These are phyloP conservation scores for Solanum aculeatissimum DNA, from an alignment of 305 asterid genomes.

Conservation along the genomic window DNA sequence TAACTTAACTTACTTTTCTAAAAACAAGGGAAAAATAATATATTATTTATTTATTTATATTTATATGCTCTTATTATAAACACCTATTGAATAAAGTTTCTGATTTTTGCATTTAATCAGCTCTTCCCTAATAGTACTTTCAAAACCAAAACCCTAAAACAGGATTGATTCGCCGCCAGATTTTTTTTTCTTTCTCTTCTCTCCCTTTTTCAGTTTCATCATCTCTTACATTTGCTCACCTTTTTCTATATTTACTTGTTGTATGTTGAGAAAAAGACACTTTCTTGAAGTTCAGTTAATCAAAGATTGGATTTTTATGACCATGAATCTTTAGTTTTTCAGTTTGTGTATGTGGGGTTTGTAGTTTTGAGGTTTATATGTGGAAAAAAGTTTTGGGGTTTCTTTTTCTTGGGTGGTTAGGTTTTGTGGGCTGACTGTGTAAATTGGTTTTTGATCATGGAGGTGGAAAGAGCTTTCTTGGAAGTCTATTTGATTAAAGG, in stretches of 20 bases:
- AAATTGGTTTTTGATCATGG: conserved; percentile 13
- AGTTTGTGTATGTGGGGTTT: not conserved
- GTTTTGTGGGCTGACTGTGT: not conserved
- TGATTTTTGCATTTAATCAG: conserved; percentile 7
- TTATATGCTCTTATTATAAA: not conserved
- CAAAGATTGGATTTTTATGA: conserved; percentile 1
- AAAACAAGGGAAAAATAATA: not conserved
- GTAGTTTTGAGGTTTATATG: conserved; percentile 5
- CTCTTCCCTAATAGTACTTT: conserved; percentile 1
- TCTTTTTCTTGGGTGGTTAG: not conserved
- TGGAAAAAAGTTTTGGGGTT: not conserved
- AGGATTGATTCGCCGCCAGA: conserved; percentile 37
- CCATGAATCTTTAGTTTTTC: not conserved
- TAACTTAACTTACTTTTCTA: not conserved
- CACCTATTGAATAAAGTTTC: not conserved
- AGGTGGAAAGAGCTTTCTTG: not conserved
- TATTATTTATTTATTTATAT: too few relatives aligned
- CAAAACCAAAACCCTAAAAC: conserved; percentile 41
- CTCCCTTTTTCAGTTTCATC: conserved; percentile 1
- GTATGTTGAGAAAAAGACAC: not conserved
- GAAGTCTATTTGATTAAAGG: not conserved
- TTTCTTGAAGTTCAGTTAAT: not conserved
- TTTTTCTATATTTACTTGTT: not conserved
- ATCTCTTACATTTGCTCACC: conserved; percentile 2
- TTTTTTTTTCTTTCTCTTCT: conserved; percentile 1